Evolutionary conservation across 2,329 filamentous ascomycete species (phyloP).

Genomic region (Microsporum ferrugineum): DNA sequence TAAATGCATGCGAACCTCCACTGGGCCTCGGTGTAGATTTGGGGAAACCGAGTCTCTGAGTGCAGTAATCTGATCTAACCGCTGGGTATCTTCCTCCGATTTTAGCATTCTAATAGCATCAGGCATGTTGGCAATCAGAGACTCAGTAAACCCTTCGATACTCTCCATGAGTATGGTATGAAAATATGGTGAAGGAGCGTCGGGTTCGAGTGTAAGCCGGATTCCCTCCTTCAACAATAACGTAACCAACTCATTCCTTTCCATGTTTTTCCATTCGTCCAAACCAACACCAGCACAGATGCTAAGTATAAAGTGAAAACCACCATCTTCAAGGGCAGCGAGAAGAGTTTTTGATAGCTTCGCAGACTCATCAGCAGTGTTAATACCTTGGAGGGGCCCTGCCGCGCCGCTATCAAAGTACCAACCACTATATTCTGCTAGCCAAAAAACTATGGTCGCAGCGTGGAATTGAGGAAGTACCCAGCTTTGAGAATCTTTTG

Average conservation of each 20-base stretch:
- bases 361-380: slow-evolving; percentile 56
- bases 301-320: slow-evolving; percentile 81
- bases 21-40: slow-evolving; percentile 29
- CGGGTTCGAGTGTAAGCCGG: slow-evolving; percentile 53
- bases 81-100: slow-evolving; percentile 77
- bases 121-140: slow-evolving; percentile 89
- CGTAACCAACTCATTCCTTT: slow-evolving; percentile 67
- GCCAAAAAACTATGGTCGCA: slow-evolving; percentile 71
- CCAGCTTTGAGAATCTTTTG: slow-evolving; percentile 59
- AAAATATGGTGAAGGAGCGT: slow-evolving; percentile 61
- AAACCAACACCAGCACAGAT: slow-evolving; percentile 70
- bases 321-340: slow-evolving; percentile 71
- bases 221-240: slow-evolving; percentile 74
- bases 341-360: slow-evolving; percentile 62
- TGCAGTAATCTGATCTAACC: slow-evolving; percentile 36
- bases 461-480: slow-evolving; percentile 64
- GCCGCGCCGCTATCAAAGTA: slow-evolving; percentile 63
- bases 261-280: slow-evolving; percentile 77
- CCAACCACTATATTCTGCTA: slow-evolving; percentile 84
- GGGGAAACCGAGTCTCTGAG: slow-evolving; percentile 34
- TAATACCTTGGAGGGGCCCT: slow-evolving; percentile 48
- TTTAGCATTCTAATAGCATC: slow-evolving; percentile 79
- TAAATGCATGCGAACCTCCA: slow-evolving; percentile 48
- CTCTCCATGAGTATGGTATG: slow-evolving; percentile 63
- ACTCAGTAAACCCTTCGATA: slow-evolving; percentile 77